phyloP scores from a whole-genome alignment of 257 asterid genomes.

The Parsonsia alboflavescens region DNA sequence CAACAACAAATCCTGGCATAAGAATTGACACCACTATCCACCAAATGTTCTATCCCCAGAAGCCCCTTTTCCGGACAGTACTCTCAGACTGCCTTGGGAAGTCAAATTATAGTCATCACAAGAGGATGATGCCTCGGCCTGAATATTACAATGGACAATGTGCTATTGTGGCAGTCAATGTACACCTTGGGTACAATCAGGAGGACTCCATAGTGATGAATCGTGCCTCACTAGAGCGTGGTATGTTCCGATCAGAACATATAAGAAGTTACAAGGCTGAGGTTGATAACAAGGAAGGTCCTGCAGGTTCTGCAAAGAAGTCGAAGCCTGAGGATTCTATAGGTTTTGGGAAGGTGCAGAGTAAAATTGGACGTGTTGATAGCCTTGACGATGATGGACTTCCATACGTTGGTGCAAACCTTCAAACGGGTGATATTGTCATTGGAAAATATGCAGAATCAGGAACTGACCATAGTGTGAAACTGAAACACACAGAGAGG shows the following conservation, averaged over 20 bases:
- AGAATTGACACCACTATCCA: slow-evolving; percentile 82
- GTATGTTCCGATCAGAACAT: slow-evolving; percentile 90
- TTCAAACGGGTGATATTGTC: slow-evolving; percentile 81
- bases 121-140: slow-evolving; percentile 71
- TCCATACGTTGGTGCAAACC: slow-evolving; percentile 81
- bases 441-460: slow-evolving; percentile 80
- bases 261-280: slow-evolving; percentile 79
- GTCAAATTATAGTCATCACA: slow-evolving; percentile 34
- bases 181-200: slow-evolving; percentile 90
- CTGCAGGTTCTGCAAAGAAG: slow-evolving; percentile 36
- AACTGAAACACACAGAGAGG: slow-evolving; percentile 87
- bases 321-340: slow-evolving; percentile 46
- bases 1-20: slow-evolving; percentile 59
- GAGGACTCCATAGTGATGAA: slow-evolving; percentile 96
- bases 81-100: slow-evolving; percentile 85
- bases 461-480: slow-evolving; percentile 79
- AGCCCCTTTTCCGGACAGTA: slow-evolving; percentile 70
- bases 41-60: slow-evolving; percentile 80
- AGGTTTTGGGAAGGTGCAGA: slow-evolving; percentile 69
- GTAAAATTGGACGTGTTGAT: slow-evolving; percentile 86
- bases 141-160: slow-evolving; percentile 90
- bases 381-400: slow-evolving; percentile 93
- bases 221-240: slow-evolving; percentile 88
- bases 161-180: slow-evolving; percentile 90
- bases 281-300: slow-evolving; percentile 50